Evolutionary conservation across 768 basidiomycete species (phyloP), one percentile per base, ranked within the genome.

Genomic region (Kwoniella bestiolae): DNA sequence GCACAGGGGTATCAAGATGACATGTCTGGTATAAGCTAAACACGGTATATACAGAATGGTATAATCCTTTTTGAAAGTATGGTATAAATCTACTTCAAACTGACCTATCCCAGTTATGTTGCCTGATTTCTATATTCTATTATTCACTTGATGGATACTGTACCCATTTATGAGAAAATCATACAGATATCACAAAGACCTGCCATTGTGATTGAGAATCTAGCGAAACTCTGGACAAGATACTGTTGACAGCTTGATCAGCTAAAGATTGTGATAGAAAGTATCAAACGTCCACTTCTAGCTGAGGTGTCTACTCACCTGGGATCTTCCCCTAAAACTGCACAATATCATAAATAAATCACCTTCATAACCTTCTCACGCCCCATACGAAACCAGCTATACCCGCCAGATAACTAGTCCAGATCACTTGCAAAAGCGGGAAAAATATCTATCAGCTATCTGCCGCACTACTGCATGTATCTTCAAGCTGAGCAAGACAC

Each of bases 331-430:
- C 38, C 18, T 5, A 16, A 3, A 29, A 4, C 12, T 34, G 51
- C n/a, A n/a, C n/a, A n/a, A 28, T 53, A 29, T 21, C 25, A n/a
- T 29, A 28, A 3, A 32, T 53, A 34, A 7, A 21, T 41, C 12
- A 11, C 38, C 38, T 41, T 38, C 21, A 63, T 14, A 63, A 34
- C 26, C 55, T 47, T 46, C 32, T 64, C 9, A 68, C 14, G 31
- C 60, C 61, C 47, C n/a, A 56, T 9, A 65, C 52, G 58, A 91
- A 92, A 0, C 83, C 85, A 1, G 83, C 77, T 4, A 91, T 83
- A 0, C 91, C 91, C 2, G 83, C 35, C 7, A 86, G 5, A 79
- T 93, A 91, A 18, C 84, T 83, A 1, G 79, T 32, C 28, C 84
- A 74, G 38, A 91, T 87, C 0, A 79, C 89, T 91, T 74, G 6